Evolutionary conservation across 2,329 filamentous ascomycete species (phyloP).

Genomic region (Fusarium nodosum): DNA sequence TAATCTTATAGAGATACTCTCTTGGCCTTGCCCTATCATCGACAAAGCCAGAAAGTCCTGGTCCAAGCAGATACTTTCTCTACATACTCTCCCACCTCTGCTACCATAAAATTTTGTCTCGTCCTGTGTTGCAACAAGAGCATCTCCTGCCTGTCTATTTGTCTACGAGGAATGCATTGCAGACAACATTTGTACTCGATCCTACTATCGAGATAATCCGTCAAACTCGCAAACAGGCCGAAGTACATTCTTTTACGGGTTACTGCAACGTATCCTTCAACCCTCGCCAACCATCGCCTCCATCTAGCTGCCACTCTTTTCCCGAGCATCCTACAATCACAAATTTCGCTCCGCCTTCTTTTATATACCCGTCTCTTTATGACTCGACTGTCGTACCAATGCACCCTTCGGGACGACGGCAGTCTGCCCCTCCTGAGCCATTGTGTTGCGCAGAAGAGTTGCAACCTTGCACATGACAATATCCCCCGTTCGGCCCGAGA

Average conservation of each 20-base stretch:
- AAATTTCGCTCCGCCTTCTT: neutral
- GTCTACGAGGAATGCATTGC: constrained; percentile 15
- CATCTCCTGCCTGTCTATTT: neutral
- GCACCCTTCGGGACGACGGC: constrained; percentile 48
- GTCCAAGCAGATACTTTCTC: neutral
- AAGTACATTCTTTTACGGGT: constrained; percentile 2
- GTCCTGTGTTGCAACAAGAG: constrained; percentile 25
- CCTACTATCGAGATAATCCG: neutral
- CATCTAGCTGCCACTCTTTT: constrained; percentile 13
- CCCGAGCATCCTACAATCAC: constrained; percentile 12
- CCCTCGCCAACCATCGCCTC: constrained; percentile 4
- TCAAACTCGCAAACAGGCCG: constrained; percentile 10
- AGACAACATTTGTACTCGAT: constrained; percentile 15
- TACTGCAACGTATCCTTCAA: constrained; percentile 1
- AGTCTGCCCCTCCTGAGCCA: constrained; percentile 43
- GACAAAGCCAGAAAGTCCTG: neutral
- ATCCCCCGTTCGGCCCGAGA: constrained; percentile 47
- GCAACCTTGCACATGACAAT: constrained; percentile 48
- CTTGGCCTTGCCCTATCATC: neutral
- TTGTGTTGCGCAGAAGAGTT: constrained; percentile 47
- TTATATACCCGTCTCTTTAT: constrained; percentile 29
- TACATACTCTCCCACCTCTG: constrained; percentile 4
- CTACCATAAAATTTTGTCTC: constrained; percentile 10
- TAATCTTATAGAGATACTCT: neutral
- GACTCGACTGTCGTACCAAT: constrained; percentile 50